phyloP scores from a whole-genome alignment of 2,329 filamentous ascomycete genomes.

The Epichloe uncinata region DNA sequence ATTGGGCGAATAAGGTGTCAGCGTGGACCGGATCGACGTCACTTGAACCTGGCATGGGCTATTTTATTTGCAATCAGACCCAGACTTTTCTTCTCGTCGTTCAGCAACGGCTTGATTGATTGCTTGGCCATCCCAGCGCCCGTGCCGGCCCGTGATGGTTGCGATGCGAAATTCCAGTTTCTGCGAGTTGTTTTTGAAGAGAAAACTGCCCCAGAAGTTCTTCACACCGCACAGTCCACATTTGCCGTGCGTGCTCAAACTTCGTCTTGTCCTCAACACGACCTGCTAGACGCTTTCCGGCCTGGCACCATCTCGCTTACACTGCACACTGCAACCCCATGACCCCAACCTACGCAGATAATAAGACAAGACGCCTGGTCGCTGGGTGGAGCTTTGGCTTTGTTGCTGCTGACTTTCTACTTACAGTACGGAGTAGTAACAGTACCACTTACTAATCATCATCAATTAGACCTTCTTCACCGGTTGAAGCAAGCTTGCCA shows the following conservation, averaged over 20 bases:
- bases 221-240: not conserved
- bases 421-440: too few relatives aligned
- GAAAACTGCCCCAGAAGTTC: not conserved
- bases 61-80: too few relatives aligned
- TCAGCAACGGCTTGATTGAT: too few relatives aligned
- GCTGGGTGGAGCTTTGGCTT: not conserved
- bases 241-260: not conserved
- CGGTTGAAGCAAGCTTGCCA: not conserved
- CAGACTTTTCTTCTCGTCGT: too few relatives aligned
- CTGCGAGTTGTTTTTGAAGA: not conserved
- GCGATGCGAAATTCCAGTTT: not conserved
- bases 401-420: not conserved
- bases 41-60: not conserved
- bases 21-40: not conserved
- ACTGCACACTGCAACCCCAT: too few relatives aligned
- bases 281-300: not conserved
- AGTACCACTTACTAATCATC: not conserved
- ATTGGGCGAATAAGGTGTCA: not conserved
- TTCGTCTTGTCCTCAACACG: not conserved
- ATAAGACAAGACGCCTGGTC: too few relatives aligned
- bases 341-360: too few relatives aligned
- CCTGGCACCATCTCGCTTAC: not conserved
- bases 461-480: not conserved
- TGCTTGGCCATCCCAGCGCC: too few relatives aligned
- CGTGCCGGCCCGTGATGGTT: too few relatives aligned